Percentiles rank a stretch among this genome's conserved stretches.
Conservation (phyloP, 2,329 filamentous ascomycete species). For the Eutypella sp. region DNA sequence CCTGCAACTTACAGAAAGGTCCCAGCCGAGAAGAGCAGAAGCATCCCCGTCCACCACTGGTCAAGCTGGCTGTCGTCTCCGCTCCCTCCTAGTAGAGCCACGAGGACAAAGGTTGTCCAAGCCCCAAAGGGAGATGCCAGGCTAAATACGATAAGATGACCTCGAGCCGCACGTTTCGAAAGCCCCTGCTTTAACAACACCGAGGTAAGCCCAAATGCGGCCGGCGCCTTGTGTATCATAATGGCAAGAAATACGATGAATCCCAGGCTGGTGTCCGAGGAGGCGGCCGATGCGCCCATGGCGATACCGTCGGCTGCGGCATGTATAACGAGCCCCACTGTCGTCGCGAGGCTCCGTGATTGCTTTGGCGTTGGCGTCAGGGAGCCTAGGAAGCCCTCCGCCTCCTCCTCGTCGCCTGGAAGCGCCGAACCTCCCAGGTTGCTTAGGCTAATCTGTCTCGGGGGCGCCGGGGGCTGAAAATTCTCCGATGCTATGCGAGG, state of each 20-base stretch:
- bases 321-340: slow-evolving; percentile 91
- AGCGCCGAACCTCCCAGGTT: slow-evolving; percentile 58
- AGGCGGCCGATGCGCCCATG: slow-evolving; percentile 81
- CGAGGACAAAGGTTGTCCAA: slow-evolving; percentile 73
- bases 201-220: slow-evolving; percentile 89
- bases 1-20: slow-evolving; percentile 77
- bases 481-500: slow-evolving; percentile 67
- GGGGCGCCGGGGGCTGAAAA: slow-evolving; percentile 59
- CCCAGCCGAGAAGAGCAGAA: slow-evolving; percentile 90
- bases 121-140: slow-evolving; percentile 85
- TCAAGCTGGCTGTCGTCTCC: slow-evolving; percentile 58
- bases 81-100: slow-evolving; percentile 66
- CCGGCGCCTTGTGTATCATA: slow-evolving; percentile 95
- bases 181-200: slow-evolving; percentile 86
- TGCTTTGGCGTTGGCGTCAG: slow-evolving; percentile 53
- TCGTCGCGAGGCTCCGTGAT: slow-evolving; percentile 70
- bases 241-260: slow-evolving; percentile 94
- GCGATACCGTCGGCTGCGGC: slow-evolving; percentile 93
- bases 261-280: slow-evolving; percentile 68
- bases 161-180: slow-evolving; percentile 76
- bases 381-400: slow-evolving; percentile 55
- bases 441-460: slow-evolving; percentile 83
- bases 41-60: slow-evolving; percentile 85
- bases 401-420: slow-evolving; percentile 47
- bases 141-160: slow-evolving; percentile 86